Evolutionary conservation across 108 stramenopile genomes (phyloP).

Genomic region (Parmales sp.): DNA sequence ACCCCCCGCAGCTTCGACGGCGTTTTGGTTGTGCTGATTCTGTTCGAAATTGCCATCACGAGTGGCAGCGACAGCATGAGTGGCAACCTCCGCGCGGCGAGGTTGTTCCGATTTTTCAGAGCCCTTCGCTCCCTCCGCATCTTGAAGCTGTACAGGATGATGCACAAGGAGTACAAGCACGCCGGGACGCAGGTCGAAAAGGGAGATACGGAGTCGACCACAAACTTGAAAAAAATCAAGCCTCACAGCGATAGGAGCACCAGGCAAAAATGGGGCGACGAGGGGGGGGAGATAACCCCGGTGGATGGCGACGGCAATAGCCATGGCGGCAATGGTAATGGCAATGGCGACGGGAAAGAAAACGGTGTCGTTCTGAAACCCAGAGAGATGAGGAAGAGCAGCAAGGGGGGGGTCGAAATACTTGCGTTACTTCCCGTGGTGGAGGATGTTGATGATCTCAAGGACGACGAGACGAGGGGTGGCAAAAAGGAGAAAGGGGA

Average conservation of each 20-base stretch:
- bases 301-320: too few species aligned
- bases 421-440: too few species aligned
- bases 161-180: neutral
- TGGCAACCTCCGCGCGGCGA: neutral
- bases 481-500: neutral
- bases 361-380: too few species aligned
- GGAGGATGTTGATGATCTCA: neutral
- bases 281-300: neutral
- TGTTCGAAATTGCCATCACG: slow-evolving; percentile 10
- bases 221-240: too few species aligned
- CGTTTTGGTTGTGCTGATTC: neutral
- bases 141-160: neutral
- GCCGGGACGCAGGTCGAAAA: neutral
- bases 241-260: too few species aligned
- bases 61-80: neutral
- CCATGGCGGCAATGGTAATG: too few species aligned
- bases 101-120: neutral
- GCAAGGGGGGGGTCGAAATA: neutral
- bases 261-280: too few species aligned
- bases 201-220: neutral
- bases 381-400: neutral
- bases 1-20: too few species aligned
- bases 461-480: too few species aligned
- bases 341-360: too few species aligned
- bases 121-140: neutral